Base-by-base conservation (phyloP, 1,284 basidiomycete species). In the Sanguinoderma infundibulare region DNA sequence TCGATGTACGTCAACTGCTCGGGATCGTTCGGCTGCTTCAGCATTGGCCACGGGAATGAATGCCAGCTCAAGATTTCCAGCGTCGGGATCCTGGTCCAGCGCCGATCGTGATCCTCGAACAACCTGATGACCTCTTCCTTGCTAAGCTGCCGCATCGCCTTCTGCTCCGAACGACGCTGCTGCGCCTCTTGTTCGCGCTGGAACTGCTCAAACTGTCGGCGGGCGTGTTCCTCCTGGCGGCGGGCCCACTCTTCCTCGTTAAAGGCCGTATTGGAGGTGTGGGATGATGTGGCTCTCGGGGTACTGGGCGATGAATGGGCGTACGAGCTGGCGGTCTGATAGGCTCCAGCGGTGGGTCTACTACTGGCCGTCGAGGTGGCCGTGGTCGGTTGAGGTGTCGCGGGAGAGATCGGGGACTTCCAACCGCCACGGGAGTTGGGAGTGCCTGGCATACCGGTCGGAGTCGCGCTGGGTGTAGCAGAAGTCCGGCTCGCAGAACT, bases 41-140 rank as follows among this genome's bases (percentile, higher is more conserved):
- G 77, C 75, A 84, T 78, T 1, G 90, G 90, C 90, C 90, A 92
- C 24, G 90, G 90, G 67, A 92, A 84, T 64, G 81, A 80, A 38
- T 81, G 76, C 87, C 87, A 90, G 53, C 69, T 71, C 53, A 82
- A 70, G 55, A 69, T 67, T 44, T 72, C 71, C 46, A 69, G 60
- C 39, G 60, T 66, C 35, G 66, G 78, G 50, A 88, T 74, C 62
- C 77, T 77, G 38, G 74, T 72, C 89, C 89, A 90, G 57, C 82
- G 81, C 34, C 77, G 76, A 47, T 87, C 86, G 71, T 90, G 87
- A 56, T 74, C 70, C 24, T 84, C 82, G 69, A 85, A 85, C 14
- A 86, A 67, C 60, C 77, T 78, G 35, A 79, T 62, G 20, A 85
- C 73, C 2, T 89, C 86, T 59, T 87, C 83, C 66, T 81, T 82